Evolutionary conservation across 2,329 filamentous ascomycete species (phyloP), one percentile per base, ranked within the genome.

Genomic region (Beauveria rudraprayagi): DNA sequence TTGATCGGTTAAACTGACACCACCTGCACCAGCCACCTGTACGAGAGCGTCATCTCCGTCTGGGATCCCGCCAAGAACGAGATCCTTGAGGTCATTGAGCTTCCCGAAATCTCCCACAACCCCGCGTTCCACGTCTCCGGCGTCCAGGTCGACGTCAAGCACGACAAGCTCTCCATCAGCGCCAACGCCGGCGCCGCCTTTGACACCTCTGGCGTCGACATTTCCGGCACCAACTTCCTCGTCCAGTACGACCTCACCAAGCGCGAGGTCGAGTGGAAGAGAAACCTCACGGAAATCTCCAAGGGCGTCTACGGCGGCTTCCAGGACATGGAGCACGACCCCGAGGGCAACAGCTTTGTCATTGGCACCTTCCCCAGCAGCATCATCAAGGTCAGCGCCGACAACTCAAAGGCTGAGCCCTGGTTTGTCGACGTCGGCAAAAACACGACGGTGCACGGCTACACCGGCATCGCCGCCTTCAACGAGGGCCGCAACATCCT

Each of bases 271-370:
- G 63, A 73, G 8, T 77, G 72, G 73, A 63, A 60, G 17, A 56
- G 67, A 10, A 73, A 77, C 63, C 62, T 77, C 10, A 74, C 71
- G 0, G 63, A 66, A 0, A 55, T 71, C 0, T 70, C 69, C 0
- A 56, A 63, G 0, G 71, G 71, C 3, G 60, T 55, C 0, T 76
- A 73, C 62, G 70, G 73, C 26, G 76, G 73, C 6, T 75, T 70
- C 41, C 75, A 77, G 61, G 76, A 78, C 56, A 67, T 76, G 3
- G 74, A 72, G 43, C 70, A 72, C 56, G 75, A 76, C 53, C 46
- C 56, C 1, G 63, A 63, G 2, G 73, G 74, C 9, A 73, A 74
- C 66, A 69, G 71, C 0, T 77, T 72, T 55, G 71, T 73, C 7
- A 65, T 77, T 0, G 74, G 76, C 46, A 75, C 72, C 0, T 77